phyloP scores from a whole-genome alignment of 441 rosid genomes.

The Monsonia emarginata region DNA sequence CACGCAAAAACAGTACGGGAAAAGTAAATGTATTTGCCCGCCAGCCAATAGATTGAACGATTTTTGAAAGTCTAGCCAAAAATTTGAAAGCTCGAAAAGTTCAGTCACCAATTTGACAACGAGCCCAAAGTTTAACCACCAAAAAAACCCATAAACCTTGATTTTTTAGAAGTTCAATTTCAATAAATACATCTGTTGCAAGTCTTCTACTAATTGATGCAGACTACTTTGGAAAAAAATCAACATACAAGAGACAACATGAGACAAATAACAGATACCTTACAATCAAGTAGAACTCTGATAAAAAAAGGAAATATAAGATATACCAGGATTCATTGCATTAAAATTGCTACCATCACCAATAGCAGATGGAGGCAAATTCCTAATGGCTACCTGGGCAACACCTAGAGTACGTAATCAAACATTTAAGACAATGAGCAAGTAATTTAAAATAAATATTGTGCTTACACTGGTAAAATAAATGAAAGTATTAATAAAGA shows the following conservation, averaged over 20 bases:
- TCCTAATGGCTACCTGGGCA: constrained; percentile 64
- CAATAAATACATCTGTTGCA: constrained; percentile 38
- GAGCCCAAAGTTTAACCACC: too few relatives aligned
- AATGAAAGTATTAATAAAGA: neutral
- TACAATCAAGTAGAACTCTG: neutral
- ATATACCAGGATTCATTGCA: constrained; percentile 81
- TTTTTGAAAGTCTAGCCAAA: too few relatives aligned
- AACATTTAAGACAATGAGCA: neutral
- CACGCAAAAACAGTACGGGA: too few relatives aligned
- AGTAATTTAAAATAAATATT: neutral
- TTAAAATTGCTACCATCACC: constrained; percentile 77
- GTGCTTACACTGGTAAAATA: neutral
- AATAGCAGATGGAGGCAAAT: constrained; percentile 84
- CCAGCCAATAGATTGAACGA: too few relatives aligned
- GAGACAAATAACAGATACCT: neutral
- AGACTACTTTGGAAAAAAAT: constrained; percentile 27
- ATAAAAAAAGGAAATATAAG: neutral
- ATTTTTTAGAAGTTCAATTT: constrained; percentile 32
- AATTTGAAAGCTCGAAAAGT: too few relatives aligned
- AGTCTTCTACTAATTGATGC: constrained; percentile 82
- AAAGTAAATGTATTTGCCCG: too few relatives aligned
- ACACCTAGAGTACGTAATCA: constrained; percentile 62
- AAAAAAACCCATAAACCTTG: too few relatives aligned
- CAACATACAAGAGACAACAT: neutral
- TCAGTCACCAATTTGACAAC: too few relatives aligned